phyloP scores from a whole-genome alignment of 2,329 filamentous ascomycete genomes.

The Trichocomaceae sp. region DNA sequence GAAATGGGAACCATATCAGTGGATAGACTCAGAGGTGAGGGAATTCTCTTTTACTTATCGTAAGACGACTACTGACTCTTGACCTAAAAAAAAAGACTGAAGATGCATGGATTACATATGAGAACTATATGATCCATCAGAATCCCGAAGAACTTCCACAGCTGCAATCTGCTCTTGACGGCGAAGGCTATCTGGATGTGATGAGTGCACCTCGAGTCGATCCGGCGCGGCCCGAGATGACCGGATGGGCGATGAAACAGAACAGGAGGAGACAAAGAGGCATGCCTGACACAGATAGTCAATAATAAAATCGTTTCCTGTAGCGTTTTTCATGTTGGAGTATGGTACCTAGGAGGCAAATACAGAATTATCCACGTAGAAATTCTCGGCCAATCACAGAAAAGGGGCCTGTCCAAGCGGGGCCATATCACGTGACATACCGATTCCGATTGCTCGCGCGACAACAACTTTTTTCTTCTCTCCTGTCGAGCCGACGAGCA shows the following conservation, averaged over 20 bases:
- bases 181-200: slow-evolving; percentile 56
- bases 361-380: not conserved
- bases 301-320: not conserved
- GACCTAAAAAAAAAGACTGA: slow-evolving; percentile 41
- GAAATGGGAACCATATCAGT: slow-evolving; percentile 70
- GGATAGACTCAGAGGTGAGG: slow-evolving; percentile 67
- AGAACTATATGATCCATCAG: slow-evolving; percentile 60
- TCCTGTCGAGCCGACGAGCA: not conserved
- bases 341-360: too few relatives aligned
- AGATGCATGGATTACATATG: slow-evolving; percentile 68
- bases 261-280: slow-evolving; percentile 31
- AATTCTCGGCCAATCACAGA: not conserved
- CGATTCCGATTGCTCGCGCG: not conserved
- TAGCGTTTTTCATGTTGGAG: not conserved
- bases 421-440: not conserved
- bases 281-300: slow-evolving; percentile 8
- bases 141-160: slow-evolving; percentile 40
- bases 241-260: slow-evolving; percentile 40
- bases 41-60: not conserved
- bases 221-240: slow-evolving; percentile 37
- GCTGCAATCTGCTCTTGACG: slow-evolving; percentile 50
- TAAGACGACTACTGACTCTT: slow-evolving; percentile 8
- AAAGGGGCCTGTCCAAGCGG: not conserved
- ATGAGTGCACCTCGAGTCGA: slow-evolving; percentile 53
- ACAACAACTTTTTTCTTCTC: not conserved